Evolutionary conservation across 108 stramenopile species (phyloP), one percentile per base, ranked within the genome.

Genomic region (Cyclotella baltica): DNA sequence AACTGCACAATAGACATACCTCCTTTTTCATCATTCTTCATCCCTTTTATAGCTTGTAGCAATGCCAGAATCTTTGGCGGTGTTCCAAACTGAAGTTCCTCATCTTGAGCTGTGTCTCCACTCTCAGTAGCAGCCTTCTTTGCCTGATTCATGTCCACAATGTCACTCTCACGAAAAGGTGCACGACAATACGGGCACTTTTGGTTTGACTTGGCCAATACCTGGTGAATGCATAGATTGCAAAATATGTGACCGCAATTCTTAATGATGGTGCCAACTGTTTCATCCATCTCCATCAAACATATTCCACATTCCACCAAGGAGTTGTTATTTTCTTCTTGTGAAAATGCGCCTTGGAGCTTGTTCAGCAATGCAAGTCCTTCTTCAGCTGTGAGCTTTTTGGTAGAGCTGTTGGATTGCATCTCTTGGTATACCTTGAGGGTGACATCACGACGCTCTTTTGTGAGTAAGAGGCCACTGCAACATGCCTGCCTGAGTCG

Each of bases 401-500:
- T 75, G 16, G 70, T 46, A 25, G 67, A 31, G 31, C 71, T 74
- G 30, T 62, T 61, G 0, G 67, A 51, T 35, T 86, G 56, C 70
- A 74, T 64, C 31, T 86, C 71, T 27, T 88, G 64, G 73, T 84
- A 83, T 1, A 88, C 64, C 11, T 76, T 67, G 18, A 69, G 31
- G 6, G 88, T 87, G 43, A 61, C 36, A 20, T 88, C 84, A 16
- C 83, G 73, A 18, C 86, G 48, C 18, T 88, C 89, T 31, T 71
- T 8, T 0, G 86, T 53, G 15, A 91, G 52, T 6, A 91, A 66
- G 19, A 40, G 35, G 9, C 50, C 77, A 37, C 69, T 59, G 62
- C 88, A 89, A 58, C 90, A 89, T 0, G 88, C 83, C 57, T 91
- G 90, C 13, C 90, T 86, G 9, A 91, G 52, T 4, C 90, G 87